phyloP scores from a whole-genome alignment of 1,284 basidiomycete genomes.

The Omphalotus olearius region DNA sequence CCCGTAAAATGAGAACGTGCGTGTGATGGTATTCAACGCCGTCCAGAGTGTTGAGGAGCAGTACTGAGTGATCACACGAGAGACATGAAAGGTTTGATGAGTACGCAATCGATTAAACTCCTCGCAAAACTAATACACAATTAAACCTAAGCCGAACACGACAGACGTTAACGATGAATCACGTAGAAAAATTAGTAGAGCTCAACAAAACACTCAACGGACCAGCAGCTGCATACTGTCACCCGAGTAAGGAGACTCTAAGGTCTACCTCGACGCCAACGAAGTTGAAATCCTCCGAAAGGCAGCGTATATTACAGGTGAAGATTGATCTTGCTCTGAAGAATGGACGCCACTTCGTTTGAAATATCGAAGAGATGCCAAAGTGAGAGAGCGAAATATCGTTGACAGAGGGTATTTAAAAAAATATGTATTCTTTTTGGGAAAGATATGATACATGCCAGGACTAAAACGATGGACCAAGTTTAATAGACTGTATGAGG shows the following conservation, averaged over 20 bases:
- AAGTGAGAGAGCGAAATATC: slow-evolving; percentile 63
- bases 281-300: slow-evolving; percentile 13
- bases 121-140: background rate
- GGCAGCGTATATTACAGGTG: slow-evolving; percentile 17
- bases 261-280: background rate
- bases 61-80: background rate
- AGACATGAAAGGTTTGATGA: slow-evolving; percentile 3
- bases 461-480: background rate
- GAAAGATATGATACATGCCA: background rate
- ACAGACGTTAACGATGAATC: background rate
- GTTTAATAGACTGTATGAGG: slow-evolving; percentile 5
- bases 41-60: slow-evolving; percentile 88
- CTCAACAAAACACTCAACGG: too few relatives aligned
- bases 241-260: too few relatives aligned
- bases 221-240: too few relatives aligned
- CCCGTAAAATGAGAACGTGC: slow-evolving; percentile 86
- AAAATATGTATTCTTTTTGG: background rate
- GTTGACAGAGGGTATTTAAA: slow-evolving; percentile 14
- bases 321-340: slow-evolving; percentile 64
- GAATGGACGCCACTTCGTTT: slow-evolving; percentile 77
- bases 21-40: slow-evolving; percentile 58
- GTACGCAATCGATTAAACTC: background rate
- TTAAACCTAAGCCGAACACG: background rate
- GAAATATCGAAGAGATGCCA: slow-evolving; percentile 60
- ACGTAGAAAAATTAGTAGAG: background rate